Evolutionary conservation across 306 rosid species (phyloP), one percentile per base, ranked within the genome.

Genomic region (Cicer yamashitae): DNA sequence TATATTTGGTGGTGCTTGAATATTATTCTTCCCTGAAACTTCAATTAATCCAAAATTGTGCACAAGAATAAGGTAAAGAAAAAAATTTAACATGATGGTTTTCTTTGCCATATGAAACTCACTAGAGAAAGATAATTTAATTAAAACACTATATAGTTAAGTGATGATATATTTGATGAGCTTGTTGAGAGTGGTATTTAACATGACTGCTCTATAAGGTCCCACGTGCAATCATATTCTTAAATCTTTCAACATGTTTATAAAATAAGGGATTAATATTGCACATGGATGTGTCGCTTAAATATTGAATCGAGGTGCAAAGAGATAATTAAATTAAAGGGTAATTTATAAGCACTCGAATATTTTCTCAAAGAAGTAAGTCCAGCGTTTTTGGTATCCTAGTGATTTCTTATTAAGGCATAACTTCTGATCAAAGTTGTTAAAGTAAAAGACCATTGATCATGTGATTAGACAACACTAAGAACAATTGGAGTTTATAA

Each of bases 391-490:
- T 61, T 70, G 77, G 46, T 48, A 58, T 79, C 66, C 25, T 14
- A 59, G 48, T 8, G 62, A 40, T 39, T 75, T 70, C 72, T 56
- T 62, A 2, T 8, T 74, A 30, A 10, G 13, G 43, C 17, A 47
- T 11, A 56, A 45, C 82, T 79, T 73, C 38, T 71, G 67, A 63
- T 41, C 25, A 70, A 14, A 44, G 59, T 41, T 50, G 22, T 73
- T 44, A 45, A 78, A 60, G 70, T 71, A 34, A 47, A 47, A 67
- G 59, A 62, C 66, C 79, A 41, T 66, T 81, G 79, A 38, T 77
- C 53, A 22, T 82, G 90, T 83, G 97, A 89, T 89, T 86, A 85
- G 93, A 89, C 92, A 75, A 86, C 94, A 91, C 89, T 67, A 80
- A 30, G 52, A 71, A 70, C 74, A 68, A 46, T 50, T 75, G 25